Evolutionary conservation across 805 yeast species (phyloP), one percentile per base, ranked within the genome.

Genomic region (Yarrowia porcina): DNA sequence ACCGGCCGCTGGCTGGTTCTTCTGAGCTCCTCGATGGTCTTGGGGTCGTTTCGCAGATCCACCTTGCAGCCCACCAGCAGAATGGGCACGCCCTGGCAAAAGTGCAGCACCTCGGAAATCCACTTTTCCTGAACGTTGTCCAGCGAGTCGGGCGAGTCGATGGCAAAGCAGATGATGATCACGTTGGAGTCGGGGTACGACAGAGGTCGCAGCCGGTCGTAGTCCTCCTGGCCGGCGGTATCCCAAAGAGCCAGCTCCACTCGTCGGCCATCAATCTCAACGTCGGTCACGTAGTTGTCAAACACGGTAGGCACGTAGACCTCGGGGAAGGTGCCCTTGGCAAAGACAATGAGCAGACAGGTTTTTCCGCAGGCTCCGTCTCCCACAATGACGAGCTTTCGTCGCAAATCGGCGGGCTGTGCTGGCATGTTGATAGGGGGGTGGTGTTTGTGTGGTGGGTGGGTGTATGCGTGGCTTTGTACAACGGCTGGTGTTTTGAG

Each of bases 281-380:
- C 97, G 75, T 91, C 97, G 49, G 97, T 96, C 70, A 93, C 97
- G 76, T 93, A 94, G 80, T 92, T 94, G 76, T 93, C 98, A 72
- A 93, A 93, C 66, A 93, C 98, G 23, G 97, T 90, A 72, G 97
- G 97, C 54, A 90, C 97, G 74, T 90, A 90, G 66, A 90, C 93
- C 76, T 90, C 96, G 65, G 97, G 97, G 82, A 90, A 91, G 68
- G 86, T 89, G 72, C 90, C 96, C 79, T 87, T 90, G 70, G 88
- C 88, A 75, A 85, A 83, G 88, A 79, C 81, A 49, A 90, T 90
- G 75, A 90, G 82, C 70, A 90, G 80, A 83, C 96, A 91, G 11
- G 97, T 91, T 75, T 90, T 90, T 79, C 97, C 97, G 81, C 97
- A 90, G 65, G 96, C 96, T 85, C 97, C 97, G 76, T 90, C 97